Evolutionary conservation across 768 basidiomycete species (phyloP).

Genomic region (Exidia glandulosa): DNA sequence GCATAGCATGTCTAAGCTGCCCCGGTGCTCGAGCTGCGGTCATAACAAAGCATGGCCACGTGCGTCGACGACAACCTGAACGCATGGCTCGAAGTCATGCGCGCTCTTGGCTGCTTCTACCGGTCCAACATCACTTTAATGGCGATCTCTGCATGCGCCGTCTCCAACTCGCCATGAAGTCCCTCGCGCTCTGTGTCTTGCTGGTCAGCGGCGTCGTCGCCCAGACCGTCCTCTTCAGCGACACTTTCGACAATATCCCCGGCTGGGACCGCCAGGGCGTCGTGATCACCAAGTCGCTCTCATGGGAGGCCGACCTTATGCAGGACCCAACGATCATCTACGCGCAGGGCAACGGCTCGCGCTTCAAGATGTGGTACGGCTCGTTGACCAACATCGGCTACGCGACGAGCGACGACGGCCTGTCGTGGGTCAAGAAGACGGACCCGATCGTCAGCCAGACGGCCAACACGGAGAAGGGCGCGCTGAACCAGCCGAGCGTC

Average conservation of each 20-base stretch:
- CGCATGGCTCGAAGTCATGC: too few relatives aligned
- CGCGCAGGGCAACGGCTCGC: not conserved
- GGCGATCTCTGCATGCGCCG: too few relatives aligned
- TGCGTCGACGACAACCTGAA: too few relatives aligned
- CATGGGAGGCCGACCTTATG: not conserved
- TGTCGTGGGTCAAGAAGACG: not conserved
- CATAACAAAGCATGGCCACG: too few relatives aligned
- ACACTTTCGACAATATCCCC: not conserved
- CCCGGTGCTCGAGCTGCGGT: too few relatives aligned
- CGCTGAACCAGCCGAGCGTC: not conserved
- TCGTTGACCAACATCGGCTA: not conserved
- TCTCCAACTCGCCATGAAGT: not conserved
- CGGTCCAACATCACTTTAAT: too few relatives aligned
- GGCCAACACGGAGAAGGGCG: not conserved
- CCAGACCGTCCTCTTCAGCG: not conserved
- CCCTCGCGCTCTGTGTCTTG: not conserved
- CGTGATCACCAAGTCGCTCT: not conserved
- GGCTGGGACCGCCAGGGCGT: not conserved
- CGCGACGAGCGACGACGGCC: not conserved
- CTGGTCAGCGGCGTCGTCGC: not conserved
- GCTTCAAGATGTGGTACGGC: not conserved
- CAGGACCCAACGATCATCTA: not conserved
- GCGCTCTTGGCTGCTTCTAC: too few relatives aligned
- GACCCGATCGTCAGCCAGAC: not conserved
- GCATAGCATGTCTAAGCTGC: too few relatives aligned